Percentiles rank a stretch among this genome's conserved stretches.
Conservation (phyloP, 371 early-diverging fungal species). For the Phascolomyces articulosus region DNA sequence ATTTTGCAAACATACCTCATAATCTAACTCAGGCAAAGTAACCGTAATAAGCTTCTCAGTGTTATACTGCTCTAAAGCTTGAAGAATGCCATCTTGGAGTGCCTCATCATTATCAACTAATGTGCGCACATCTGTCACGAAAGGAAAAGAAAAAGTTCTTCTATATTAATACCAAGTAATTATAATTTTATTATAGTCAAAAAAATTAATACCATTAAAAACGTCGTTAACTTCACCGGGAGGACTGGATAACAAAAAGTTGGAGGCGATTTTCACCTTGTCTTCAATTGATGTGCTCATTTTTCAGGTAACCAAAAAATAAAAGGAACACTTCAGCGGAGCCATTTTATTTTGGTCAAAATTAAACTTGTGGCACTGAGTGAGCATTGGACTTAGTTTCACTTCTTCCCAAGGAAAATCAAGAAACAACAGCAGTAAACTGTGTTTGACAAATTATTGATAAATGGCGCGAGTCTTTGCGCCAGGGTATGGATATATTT, state of each 20-base stretch:
- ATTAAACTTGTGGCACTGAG: too few relatives aligned
- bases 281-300: slow-evolving; percentile 48
- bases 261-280: slow-evolving; percentile 79
- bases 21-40: slow-evolving; percentile 62
- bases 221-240: slow-evolving; percentile 98
- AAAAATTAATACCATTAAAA: slow-evolving; percentile 74
- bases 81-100: slow-evolving; percentile 72
- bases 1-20: slow-evolving; percentile 46
- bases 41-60: slow-evolving; percentile 80
- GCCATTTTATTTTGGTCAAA: too few relatives aligned
- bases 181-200: not conserved
- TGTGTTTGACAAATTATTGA: too few relatives aligned
- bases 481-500: too few relatives aligned
- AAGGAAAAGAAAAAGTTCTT: not conserved
- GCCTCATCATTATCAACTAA: slow-evolving; percentile 83
- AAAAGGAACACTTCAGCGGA: too few relatives aligned
- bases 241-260: slow-evolving; percentile 84
- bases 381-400: too few relatives aligned
- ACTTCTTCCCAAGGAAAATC: too few relatives aligned
- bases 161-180: not conserved
- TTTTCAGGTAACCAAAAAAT: too few relatives aligned
- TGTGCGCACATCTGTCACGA: slow-evolving; percentile 79
- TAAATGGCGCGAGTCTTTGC: too few relatives aligned
- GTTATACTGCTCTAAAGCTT: slow-evolving; percentile 83
- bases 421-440: too few relatives aligned